Base-by-base conservation (phyloP, 208 protist species). In the Balamuthia mandrillaris region DNA sequence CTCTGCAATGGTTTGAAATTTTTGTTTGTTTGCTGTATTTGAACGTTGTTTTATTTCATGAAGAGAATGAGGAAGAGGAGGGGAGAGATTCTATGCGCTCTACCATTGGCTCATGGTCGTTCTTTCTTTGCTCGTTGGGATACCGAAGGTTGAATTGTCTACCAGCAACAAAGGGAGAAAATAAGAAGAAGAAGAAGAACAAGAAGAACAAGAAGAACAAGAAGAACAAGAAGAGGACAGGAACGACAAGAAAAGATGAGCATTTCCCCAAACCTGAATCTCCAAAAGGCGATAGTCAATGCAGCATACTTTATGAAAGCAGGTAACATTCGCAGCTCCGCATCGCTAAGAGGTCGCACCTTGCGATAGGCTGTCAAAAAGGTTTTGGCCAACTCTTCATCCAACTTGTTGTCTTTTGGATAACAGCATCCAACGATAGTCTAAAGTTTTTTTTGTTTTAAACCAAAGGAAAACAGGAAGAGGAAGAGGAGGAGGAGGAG, bases 361-460 rank as follows among this genome's bases (percentile, higher is more conserved):
- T 41, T 47, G 42, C 42, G 45, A 21, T 78, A 78, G 45, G 68
- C 68, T 16, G 6, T 18, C 31, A 78, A 16, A 37, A 78, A 56
- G 45, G 68, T 47, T 16, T 39, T 41, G 24, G 58, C 21, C 31
- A 78, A 47, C 12, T 14, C 45, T 21, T 58, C 44, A 47, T 78
- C 68, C 12, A 78, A 47, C n/a, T 12, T 18, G 68, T 78, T 56
- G 27, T 58, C 29, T 21, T 31, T 14, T 47, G 68, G 68, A 21
- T 78, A 78, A 33, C 68, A 78, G 68, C 68, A 78, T 14, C 68
- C 68, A 3, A 78, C 24, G 12, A 78, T 58, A 0, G 68, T 78
- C 63, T 72, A 37, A 31, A 54, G 21, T 54, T 14, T 24, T 18
- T 24, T 54, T 18, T 18, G 21, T 54, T 18, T 24, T 14, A 54